phyloP scores from a whole-genome alignment of 2,329 filamentous ascomycete species.

The Alternaria brassicicola region DNA sequence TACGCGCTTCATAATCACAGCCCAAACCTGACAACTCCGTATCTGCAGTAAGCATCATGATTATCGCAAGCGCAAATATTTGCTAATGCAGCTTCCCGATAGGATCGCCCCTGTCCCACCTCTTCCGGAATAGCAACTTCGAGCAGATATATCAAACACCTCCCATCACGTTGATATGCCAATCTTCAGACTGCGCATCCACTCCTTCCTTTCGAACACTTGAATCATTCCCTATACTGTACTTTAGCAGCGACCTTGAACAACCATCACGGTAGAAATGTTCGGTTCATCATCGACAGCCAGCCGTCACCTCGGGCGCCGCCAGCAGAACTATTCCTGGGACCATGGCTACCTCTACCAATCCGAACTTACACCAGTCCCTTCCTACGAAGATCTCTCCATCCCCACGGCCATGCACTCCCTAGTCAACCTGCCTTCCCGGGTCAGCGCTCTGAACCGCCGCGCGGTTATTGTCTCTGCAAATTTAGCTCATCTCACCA shows the following conservation, averaged over 20 bases:
- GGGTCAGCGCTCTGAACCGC: conserved; percentile 6
- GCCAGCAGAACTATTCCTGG: conserved; percentile 7
- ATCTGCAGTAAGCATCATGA: neutral
- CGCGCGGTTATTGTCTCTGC: conserved; percentile 8
- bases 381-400: conserved; percentile 2
- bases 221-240: neutral
- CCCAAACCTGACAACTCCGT: neutral
- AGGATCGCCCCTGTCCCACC: neutral
- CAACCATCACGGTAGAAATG: neutral
- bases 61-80: neutral
- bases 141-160: neutral
- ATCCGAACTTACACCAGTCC: neutral
- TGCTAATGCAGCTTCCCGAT: neutral
- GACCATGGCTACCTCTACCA: conserved; percentile 2
- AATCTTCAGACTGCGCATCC: neutral
- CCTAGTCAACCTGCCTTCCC: conserved; percentile 1
- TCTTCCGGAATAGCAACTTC: neutral
- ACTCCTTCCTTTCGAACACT: neutral
- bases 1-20: neutral
- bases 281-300: neutral
- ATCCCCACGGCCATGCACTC: neutral
- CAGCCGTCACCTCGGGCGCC: neutral
- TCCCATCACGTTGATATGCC: neutral
- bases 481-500: conserved; percentile 1
- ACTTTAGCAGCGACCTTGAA: neutral